phyloP scores from a whole-genome alignment of 2,329 filamentous ascomycete genomes.

The Ilyonectria destructans region DNA sequence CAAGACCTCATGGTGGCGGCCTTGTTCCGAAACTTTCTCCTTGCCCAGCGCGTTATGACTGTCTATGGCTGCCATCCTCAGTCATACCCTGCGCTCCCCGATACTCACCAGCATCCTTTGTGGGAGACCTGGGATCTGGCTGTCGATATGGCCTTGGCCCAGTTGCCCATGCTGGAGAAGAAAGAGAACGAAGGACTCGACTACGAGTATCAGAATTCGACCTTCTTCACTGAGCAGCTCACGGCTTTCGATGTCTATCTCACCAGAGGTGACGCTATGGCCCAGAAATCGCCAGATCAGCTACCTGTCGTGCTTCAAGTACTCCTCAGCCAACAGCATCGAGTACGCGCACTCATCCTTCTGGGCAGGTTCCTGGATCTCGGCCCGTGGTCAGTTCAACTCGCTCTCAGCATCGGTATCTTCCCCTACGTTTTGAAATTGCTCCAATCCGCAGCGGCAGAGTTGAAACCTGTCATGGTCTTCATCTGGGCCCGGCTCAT shows the following conservation, averaged over 20 bases:
- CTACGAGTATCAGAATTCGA: slow-evolving; percentile 96
- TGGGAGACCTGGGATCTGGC: slow-evolving; percentile 99
- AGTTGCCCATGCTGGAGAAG: slow-evolving; percentile 88
- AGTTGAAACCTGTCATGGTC: slow-evolving; percentile 98
- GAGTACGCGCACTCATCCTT: slow-evolving; percentile 90
- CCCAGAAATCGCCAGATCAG: slow-evolving; percentile 92
- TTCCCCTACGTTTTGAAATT: slow-evolving; percentile 99
- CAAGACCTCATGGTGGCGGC: slow-evolving; percentile 99
- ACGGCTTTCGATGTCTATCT: slow-evolving; percentile 98
- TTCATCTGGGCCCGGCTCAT: slow-evolving; percentile 99
- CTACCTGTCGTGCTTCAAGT: slow-evolving; percentile 97
- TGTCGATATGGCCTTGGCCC: slow-evolving; percentile 93
- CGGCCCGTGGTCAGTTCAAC: slow-evolving; percentile 98
- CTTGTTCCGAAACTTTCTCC: slow-evolving; percentile 94
- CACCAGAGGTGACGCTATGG: slow-evolving; percentile 83
- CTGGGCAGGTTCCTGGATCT: slow-evolving; percentile 95
- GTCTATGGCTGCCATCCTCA: slow-evolving; percentile 96
- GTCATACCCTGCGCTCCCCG: slow-evolving; percentile 91
- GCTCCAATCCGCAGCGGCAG: slow-evolving; percentile 92
- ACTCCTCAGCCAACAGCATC: slow-evolving; percentile 93
- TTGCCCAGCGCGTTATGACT: slow-evolving; percentile 96
- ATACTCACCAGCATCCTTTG: slow-evolving; percentile 93
- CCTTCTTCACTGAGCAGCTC: slow-evolving; percentile 96
- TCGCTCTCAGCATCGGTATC: slow-evolving; percentile 97
- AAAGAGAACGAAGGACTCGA: slow-evolving; percentile 80